Percentiles rank a stretch among this genome's conserved stretches.
Evolutionary conservation across 129 eudicot species (phyloP).

Genomic region (Tanacetum coccineum): DNA sequence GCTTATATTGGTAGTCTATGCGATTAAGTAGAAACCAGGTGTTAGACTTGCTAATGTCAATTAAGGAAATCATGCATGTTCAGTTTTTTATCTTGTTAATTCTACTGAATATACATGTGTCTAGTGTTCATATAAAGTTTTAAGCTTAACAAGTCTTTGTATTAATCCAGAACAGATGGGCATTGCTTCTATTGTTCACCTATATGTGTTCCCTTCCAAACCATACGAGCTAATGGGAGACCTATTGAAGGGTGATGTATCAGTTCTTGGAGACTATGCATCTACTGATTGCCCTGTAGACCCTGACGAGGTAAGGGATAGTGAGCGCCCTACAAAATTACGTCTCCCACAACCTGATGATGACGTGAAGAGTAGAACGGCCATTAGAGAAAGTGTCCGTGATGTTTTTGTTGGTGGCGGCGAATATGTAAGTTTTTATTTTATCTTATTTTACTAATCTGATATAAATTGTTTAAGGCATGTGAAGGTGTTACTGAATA

Average conservation of each 20-base stretch:
- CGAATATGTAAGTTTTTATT: slow-evolving; percentile 66
- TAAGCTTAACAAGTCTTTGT: slow-evolving; percentile 37
- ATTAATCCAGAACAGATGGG: slow-evolving; percentile 97
- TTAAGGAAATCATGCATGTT: too few relatives aligned
- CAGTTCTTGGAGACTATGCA: slow-evolving; percentile 98
- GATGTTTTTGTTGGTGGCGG: slow-evolving; percentile 96
- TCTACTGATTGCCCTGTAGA: slow-evolving; percentile 85
- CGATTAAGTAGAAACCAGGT: too few relatives aligned
- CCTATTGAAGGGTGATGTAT: slow-evolving; percentile 47
- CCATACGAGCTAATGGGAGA: slow-evolving; percentile 94
- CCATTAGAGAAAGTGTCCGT: slow-evolving; percentile 82
- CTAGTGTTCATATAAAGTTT: background rate
- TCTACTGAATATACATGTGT: too few relatives aligned
- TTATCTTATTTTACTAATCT: background rate
- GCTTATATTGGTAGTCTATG: too few relatives aligned
- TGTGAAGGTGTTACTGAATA: background rate
- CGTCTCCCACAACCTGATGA: slow-evolving; percentile 89
- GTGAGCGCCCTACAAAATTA: slow-evolving; percentile 90
- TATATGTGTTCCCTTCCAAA: slow-evolving; percentile 89
- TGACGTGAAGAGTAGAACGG: slow-evolving; percentile 55
- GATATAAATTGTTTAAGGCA: slow-evolving; percentile 2
- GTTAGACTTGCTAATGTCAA: too few relatives aligned
- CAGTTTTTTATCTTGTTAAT: too few relatives aligned
- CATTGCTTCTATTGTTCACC: slow-evolving; percentile 87
- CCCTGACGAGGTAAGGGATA: slow-evolving; percentile 93